Conservation (phyloP, 257 asterid species). For the Paraleonurus japonicus region DNA sequence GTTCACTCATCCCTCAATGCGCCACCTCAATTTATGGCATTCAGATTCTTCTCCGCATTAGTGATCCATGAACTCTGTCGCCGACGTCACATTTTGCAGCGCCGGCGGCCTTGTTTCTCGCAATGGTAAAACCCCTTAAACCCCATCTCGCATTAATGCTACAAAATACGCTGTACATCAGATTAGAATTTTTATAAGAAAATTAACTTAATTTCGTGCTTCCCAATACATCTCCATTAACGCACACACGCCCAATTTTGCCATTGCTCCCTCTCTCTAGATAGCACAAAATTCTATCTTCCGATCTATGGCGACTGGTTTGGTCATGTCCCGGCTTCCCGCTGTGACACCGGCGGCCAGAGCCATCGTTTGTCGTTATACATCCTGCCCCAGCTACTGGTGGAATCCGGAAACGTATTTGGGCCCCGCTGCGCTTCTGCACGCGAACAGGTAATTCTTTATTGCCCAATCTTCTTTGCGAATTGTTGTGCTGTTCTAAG, state of each 20-base stretch:
- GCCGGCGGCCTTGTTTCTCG: constrained; percentile 39
- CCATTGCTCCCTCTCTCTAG: no score
- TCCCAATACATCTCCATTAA: no score
- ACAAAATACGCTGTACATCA: no score
- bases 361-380: no score
- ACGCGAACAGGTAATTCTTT: constrained; percentile 66
- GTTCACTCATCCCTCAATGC: constrained; percentile 38
- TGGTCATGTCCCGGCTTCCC: no score
- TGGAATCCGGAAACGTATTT: constrained; percentile 98
- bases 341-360: no score
- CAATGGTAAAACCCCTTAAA: constrained; percentile 65
- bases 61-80: constrained; percentile 35
- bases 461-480: neutral
- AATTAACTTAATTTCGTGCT: no score
- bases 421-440: constrained; percentile 97
- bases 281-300: no score
- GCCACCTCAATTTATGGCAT: constrained; percentile 35
- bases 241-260: no score
- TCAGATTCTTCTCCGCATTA: constrained; percentile 18
- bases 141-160: constrained; percentile 36
- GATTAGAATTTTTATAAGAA: no score
- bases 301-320: no score
- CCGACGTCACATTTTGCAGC: constrained; percentile 29
- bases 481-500: neutral
- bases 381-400: constrained; percentile 98